Percentiles rank a stretch among this genome's conserved stretches.
Evolutionary conservation across 148 eudicot species (phyloP).

Genomic region (Rhododendron simsii): DNA sequence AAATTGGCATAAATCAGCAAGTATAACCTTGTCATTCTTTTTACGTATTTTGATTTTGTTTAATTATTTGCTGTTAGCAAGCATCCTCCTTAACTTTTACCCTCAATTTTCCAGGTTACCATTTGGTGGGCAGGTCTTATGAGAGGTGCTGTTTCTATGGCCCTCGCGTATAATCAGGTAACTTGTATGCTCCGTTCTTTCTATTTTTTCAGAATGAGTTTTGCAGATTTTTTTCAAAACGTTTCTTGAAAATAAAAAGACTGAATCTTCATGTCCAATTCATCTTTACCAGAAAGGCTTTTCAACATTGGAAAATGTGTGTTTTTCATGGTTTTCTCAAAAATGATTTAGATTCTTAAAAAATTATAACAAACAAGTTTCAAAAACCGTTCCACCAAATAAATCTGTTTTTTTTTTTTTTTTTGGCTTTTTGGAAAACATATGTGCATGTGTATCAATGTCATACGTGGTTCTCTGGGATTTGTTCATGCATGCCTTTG

Average conservation of each 20-base stretch:
- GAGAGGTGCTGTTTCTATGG: constrained; percentile 88
- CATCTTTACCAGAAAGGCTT: background rate
- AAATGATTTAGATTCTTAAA: background rate
- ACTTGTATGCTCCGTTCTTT: background rate
- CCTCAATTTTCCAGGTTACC: constrained; percentile 37
- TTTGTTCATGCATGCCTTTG: background rate
- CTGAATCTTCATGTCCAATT: background rate
- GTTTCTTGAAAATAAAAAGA: background rate
- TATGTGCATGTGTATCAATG: background rate
- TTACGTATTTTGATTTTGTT: background rate
- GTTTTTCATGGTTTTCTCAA: background rate
- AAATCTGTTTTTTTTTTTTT: background rate
- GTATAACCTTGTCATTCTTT: constrained; percentile 27
- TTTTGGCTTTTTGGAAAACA: background rate
- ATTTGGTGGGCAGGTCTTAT: constrained; percentile 94
- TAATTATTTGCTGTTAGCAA: background rate
- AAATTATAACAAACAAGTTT: background rate
- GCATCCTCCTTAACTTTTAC: background rate
- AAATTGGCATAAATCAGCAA: constrained; percentile 59
- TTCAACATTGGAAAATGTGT: background rate
- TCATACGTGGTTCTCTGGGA: background rate
- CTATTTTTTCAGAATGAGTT: background rate
- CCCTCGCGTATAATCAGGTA: constrained; percentile 83
- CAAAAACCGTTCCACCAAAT: background rate
- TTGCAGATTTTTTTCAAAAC: background rate